Percentiles rank a stretch among this genome's conserved stretches.
phyloP scores from a whole-genome alignment of 2,329 filamentous ascomycete species.

The Daldinia eschscholtzii region DNA sequence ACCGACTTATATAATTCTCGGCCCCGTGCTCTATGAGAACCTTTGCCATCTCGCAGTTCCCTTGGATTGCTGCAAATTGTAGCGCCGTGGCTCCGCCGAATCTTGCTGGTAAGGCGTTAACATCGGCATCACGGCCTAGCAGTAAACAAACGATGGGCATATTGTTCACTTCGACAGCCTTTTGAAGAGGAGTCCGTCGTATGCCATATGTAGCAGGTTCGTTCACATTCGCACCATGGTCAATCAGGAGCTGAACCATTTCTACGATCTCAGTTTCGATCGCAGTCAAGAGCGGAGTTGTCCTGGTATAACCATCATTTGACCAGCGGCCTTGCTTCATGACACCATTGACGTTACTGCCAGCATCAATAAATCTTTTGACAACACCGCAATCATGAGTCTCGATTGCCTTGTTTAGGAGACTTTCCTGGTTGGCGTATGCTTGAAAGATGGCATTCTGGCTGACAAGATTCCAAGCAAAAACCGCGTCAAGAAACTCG shows the following conservation, averaged over 20 bases:
- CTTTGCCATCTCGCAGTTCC: background rate
- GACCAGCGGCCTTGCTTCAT: background rate
- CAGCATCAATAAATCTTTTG: background rate
- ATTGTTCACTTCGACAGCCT: background rate
- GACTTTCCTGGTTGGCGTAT: background rate
- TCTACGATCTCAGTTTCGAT: background rate
- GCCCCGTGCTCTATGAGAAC: background rate
- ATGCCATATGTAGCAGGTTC: background rate
- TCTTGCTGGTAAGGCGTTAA: background rate
- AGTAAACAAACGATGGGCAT: background rate
- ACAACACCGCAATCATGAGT: background rate
- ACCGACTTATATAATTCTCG: background rate
- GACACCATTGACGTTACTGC: background rate
- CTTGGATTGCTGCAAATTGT: background rate
- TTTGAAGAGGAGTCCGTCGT: background rate
- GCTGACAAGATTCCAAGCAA: background rate
- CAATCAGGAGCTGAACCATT: background rate
- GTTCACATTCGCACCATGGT: background rate
- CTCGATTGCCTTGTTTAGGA: background rate
- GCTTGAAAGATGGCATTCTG: background rate
- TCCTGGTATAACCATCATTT: background rate
- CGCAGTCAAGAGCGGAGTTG: background rate
- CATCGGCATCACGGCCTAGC: background rate
- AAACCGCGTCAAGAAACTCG: background rate
- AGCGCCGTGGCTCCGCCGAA: background rate